Base-by-base conservation (phyloP, 2,329 filamentous ascomycete genomes). In the Sporothrix pseudoabietina region DNA sequence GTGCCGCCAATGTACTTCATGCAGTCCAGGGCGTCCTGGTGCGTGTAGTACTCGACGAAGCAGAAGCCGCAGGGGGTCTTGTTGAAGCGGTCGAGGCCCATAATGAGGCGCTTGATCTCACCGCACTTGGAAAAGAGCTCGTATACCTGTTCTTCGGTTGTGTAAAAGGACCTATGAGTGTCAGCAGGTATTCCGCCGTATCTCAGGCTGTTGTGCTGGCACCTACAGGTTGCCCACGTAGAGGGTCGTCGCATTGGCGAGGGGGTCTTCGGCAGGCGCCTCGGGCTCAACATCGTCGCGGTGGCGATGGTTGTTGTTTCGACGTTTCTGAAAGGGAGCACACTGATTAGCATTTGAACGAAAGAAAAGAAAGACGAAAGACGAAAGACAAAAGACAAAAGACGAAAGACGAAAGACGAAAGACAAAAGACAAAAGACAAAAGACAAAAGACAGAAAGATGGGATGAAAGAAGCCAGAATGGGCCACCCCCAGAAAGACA, bases 11-110 rank as follows among this genome's bases (percentile, higher is more conserved):
- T 91, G 81, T 98, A 99, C 84, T 98, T 99, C 90, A 99, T 91
- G 83, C 95, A 98, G 82, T 99, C 96, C 69, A 99, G 87, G 9
- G 96, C 96, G 82, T 99, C 96, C 80, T 97, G 92, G 82, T 98
- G 96, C 41, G 91, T 98, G 85, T 98, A 98, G 85, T 99, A 99
- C 84, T 99, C 96, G 79, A 99, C 96, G 80, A 99, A 99, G 86
- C 96, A 99, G 87, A 99, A 99, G 55, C 96, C 96, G 83, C 96
- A 99, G 1, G 96, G 96, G 0, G 96, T 99, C 85, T 99, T 99
- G 83, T 92, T 92, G 86, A 96, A 97, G 73, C 96, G 92, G 81
- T 99, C 96, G 71, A 99, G 89, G 69, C 96, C 96, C 96, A 99
- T 99, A 77, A 99, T 90, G 66, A 99, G 89, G 39, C 96, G 93